Evolutionary conservation across 1,139 yeast species (phyloP).

Genomic region (Oligophagozyma castellii): DNA sequence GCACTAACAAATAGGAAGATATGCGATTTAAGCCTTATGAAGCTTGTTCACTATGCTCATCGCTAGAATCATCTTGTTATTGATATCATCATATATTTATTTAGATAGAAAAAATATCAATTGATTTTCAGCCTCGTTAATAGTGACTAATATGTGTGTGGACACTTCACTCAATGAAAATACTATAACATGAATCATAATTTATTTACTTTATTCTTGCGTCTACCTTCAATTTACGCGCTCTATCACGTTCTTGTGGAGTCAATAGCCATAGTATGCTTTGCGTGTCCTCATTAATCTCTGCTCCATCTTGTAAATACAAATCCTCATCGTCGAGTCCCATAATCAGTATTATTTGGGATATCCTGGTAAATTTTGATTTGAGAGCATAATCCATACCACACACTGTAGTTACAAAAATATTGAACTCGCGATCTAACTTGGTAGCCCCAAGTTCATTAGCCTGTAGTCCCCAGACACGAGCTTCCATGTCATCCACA

Average conservation of each 20-base stretch:
- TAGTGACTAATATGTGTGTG: constrained; percentile 1
- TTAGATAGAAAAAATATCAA: not conserved
- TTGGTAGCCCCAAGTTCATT: constrained; percentile 78
- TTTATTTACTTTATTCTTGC: constrained; percentile 10
- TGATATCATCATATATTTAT: too few relatives aligned
- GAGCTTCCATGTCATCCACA: constrained; percentile 48
- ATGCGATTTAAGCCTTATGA: too few relatives aligned
- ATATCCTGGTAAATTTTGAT: constrained; percentile 64
- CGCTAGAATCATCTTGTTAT: too few relatives aligned
- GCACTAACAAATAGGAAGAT: too few relatives aligned
- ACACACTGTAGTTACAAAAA: constrained; percentile 52
- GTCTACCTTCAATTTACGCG: constrained; percentile 39
- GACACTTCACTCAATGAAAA: too few relatives aligned
- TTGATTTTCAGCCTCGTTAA: not conserved
- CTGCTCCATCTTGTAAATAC: constrained; percentile 26
- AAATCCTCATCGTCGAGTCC: constrained; percentile 79
- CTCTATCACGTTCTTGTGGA: constrained; percentile 56
- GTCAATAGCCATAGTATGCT: constrained; percentile 72
- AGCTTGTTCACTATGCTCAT: too few relatives aligned
- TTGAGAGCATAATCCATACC: constrained; percentile 56
- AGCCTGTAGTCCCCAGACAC: constrained; percentile 52
- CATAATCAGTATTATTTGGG: constrained; percentile 68
- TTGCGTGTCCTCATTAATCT: constrained; percentile 26
- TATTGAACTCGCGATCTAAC: constrained; percentile 70
- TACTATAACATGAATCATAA: not conserved